Base-by-base conservation (phyloP, 176 grass and related monocot species). In the Avena eriantha region DNA sequence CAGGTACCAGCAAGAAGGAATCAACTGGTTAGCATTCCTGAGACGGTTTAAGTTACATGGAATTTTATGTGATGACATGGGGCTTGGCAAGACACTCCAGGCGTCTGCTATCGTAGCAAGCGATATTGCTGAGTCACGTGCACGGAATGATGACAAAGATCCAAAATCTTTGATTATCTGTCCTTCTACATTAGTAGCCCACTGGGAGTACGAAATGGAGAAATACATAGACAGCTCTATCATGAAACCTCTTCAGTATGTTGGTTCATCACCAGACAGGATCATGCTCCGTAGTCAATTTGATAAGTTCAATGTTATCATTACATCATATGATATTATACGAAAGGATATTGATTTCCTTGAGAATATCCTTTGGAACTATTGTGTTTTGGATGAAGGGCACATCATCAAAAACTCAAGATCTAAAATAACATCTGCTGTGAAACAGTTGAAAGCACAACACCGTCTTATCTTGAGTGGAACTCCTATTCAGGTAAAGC, bases 31-130 rank as follows among this genome's bases (percentile, higher is more conserved):
- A 53, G 90, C 94, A 86, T 99, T 99, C 85, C 83, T 99, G 64
- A 94, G 87, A 74, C 87, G 94, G 39, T 99, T 99, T 82, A 99
- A 99, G 81, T 82, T 99, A 59, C 97, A 99, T 80, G 97, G 97
- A 88, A 99, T 99, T 89, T 90, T 99, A 83, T 99, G 97, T 88
- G 97, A 99, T 89, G 97, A 99, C 80, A 99, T 99, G 97, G 97
- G 97, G 36, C 90, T 99, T 34, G 97, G 97, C 73, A 99, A 99
- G 90, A 99, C 97, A 45, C 97, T 99, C 64, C 97, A 99, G 83
- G 97, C 97, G 21, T 99, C 94, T 73, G 94, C 94, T 84, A 99
- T 99, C 35, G 85, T 99, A 82, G 97, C 87, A 78, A 94, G 90
- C 74, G 94, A 96, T 73, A 99, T 99, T 91, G 94, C 85, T 5